These are phyloP conservation scores for Cucurbita maxima DNA, from an alignment of 306 rosid genomes.

Conservation along the genomic window DNA sequence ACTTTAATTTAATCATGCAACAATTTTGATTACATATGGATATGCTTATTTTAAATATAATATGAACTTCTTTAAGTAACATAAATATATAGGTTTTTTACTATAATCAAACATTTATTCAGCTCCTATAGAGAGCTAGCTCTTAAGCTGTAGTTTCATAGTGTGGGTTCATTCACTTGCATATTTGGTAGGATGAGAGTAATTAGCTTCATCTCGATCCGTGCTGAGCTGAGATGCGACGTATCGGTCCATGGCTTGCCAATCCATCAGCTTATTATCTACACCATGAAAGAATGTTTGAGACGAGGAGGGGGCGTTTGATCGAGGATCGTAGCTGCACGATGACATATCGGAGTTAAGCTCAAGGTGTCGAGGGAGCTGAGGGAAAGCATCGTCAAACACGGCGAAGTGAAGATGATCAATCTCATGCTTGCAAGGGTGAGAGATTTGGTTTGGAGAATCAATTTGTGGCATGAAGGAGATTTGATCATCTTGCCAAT, in stretches of 20 bases:
- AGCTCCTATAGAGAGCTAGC: not conserved
- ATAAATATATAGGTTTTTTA: not conserved
- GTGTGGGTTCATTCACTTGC: conserved; percentile 13
- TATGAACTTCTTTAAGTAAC: not conserved
- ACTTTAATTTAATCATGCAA: not conserved
- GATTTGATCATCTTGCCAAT: conserved; percentile 60
- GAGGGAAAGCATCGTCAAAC: not conserved
- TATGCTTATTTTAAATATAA: not conserved
- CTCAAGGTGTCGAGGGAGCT: not conserved
- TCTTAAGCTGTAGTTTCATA: not conserved
- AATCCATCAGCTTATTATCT: conserved; percentile 40
- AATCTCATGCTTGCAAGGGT: conserved; percentile 50
- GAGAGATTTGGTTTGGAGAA: conserved; percentile 32
- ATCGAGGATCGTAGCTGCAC: conserved; percentile 19
- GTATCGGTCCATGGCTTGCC: conserved; percentile 64
- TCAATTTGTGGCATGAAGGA: conserved; percentile 54
- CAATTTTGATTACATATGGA: not conserved
- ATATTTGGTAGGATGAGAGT: conserved; percentile 22
- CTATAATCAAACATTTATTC: not conserved
- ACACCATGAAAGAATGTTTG: conserved; percentile 11
- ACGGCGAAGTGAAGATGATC: conserved; percentile 28
- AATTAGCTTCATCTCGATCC: conserved; percentile 24
- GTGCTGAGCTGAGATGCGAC: conserved; percentile 64
- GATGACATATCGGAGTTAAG: not conserved
- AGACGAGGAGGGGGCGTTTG: not conserved